Conservation (phyloP, 768 basidiomycete genomes). For the Termitomyces bulborhizus region DNA sequence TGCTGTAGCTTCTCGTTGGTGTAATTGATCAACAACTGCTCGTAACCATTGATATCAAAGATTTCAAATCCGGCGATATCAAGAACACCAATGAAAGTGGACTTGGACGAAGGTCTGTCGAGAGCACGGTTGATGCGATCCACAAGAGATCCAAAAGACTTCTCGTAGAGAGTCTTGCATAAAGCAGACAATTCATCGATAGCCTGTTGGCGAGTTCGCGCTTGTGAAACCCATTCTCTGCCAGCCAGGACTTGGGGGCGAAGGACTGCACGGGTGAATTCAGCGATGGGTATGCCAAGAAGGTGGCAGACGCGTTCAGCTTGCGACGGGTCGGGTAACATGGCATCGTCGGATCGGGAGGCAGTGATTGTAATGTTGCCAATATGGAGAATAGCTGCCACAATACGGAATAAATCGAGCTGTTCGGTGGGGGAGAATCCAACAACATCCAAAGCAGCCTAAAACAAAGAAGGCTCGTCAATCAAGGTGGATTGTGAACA, state of each 20-base stretch:
- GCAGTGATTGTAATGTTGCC: slow-evolving; percentile 86
- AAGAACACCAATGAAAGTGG: slow-evolving; percentile 94
- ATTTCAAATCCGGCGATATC: slow-evolving; percentile 99
- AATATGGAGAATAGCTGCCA: slow-evolving; percentile 91
- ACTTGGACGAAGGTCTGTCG: slow-evolving; percentile 87
- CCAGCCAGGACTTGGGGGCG: slow-evolving; percentile 91
- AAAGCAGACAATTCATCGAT: slow-evolving; percentile 86
- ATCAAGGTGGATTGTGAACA: not conserved
- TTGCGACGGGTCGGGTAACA: slow-evolving; percentile 76
- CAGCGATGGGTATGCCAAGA: slow-evolving; percentile 79
- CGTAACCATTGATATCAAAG: slow-evolving; percentile 89
- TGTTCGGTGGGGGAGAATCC: slow-evolving; percentile 86
- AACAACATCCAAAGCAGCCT: slow-evolving; percentile 84
- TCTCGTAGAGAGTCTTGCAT: slow-evolving; percentile 96
- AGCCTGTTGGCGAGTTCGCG: slow-evolving; percentile 86
- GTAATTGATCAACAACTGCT: slow-evolving; percentile 97
- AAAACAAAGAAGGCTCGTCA: not conserved
- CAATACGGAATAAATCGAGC: slow-evolving; percentile 86
- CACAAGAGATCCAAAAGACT: slow-evolving; percentile 89
- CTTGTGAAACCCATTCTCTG: slow-evolving; percentile 94
- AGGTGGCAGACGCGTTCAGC: slow-evolving; percentile 88
- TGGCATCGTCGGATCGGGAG: slow-evolving; percentile 72
- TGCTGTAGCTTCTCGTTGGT: slow-evolving; percentile 99
- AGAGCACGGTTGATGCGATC: slow-evolving; percentile 93
- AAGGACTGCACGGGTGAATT: slow-evolving; percentile 85